Conservation (phyloP, 2,329 filamentous ascomycete genomes). For the Colletotrichum orchidophilum region DNA sequence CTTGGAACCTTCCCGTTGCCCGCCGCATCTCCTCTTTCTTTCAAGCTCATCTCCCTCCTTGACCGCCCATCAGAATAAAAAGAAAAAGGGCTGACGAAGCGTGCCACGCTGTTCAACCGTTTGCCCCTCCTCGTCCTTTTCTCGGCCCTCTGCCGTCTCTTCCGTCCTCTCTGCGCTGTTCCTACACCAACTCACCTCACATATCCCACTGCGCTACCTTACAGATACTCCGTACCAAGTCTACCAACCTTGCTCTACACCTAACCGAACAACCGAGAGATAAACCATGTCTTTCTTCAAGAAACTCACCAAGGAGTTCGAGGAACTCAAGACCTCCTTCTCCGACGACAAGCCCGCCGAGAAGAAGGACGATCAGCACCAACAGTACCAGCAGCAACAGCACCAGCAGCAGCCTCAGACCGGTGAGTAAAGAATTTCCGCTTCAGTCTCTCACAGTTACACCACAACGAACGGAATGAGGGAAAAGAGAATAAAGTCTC, state of each 20-base stretch:
- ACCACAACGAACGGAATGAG: not conserved
- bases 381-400: conserved; percentile 35
- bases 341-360: conserved; percentile 45
- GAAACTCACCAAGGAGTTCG: conserved; percentile 53
- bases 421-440: conserved; percentile 15
- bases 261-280: conserved; percentile 15
- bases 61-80: conserved; percentile 23
- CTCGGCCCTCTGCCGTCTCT: conserved; percentile 35
- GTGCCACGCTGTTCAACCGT: conserved; percentile 1
- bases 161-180: conserved; percentile 9
- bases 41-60: not conserved
- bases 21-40: conserved; percentile 7
- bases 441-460: not conserved
- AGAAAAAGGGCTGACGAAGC: conserved; percentile 32
- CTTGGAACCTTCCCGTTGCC: conserved; percentile 19
- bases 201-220: conserved; percentile 11
- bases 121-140: conserved; percentile 22
- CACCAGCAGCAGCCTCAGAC: conserved; percentile 30
- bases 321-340: conserved; percentile 56
- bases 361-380: conserved; percentile 35
- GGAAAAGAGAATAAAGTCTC: not conserved
- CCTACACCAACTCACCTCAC: conserved; percentile 11
- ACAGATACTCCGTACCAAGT: conserved; percentile 7
- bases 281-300: conserved; percentile 55
- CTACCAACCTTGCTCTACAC: conserved; percentile 6